Evolutionary conservation across 495 filamentous ascomycete species (phyloP).

Genomic region (Halenospora varia): DNA sequence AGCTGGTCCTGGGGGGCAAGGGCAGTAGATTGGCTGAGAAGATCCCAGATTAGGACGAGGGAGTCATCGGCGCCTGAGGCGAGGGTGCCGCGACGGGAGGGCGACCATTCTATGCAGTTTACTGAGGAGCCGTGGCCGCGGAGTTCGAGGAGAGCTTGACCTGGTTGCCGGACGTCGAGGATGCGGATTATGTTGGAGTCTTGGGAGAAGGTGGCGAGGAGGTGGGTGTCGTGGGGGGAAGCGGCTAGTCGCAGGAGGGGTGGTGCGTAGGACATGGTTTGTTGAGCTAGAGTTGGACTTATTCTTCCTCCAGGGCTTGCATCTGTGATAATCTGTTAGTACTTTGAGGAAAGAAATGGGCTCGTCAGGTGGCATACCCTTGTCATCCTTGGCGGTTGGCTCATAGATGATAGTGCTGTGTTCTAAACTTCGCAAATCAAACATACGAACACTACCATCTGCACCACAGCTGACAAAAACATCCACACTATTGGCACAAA

Average conservation of each 20-base stretch:
- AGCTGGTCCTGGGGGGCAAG: constrained; percentile 38
- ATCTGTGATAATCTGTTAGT: constrained; percentile 16
- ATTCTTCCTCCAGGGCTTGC: constrained; percentile 38
- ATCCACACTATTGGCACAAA: constrained; percentile 93
- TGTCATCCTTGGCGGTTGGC: constrained; percentile 83
- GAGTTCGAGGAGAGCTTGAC: constrained; percentile 89
- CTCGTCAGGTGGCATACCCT: constrained; percentile 47
- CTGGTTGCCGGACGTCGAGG: constrained; percentile 93
- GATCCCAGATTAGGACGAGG: constrained; percentile 89
- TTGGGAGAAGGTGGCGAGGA: constrained; percentile 92
- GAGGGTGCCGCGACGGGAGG: constrained; percentile 76
- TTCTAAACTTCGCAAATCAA: constrained; percentile 92
- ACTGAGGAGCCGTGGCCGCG: constrained; percentile 84
- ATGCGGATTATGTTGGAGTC: constrained; percentile 93
- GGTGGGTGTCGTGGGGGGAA: constrained; percentile 91
- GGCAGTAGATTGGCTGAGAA: constrained; percentile 64
- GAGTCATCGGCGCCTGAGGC: constrained; percentile 92
- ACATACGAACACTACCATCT: constrained; percentile 98
- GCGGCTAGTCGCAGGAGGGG: constrained; percentile 85
- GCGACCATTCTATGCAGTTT: constrained; percentile 95
- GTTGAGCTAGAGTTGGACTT: constrained; percentile 62
- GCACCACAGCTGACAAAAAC: constrained; percentile 98
- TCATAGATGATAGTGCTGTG: constrained; percentile 99
- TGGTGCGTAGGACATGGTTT: constrained; percentile 75
- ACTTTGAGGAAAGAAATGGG: not conserved